Evolutionary conservation across 345 rosid species (phyloP).

Genomic region (Microcos paniculata): DNA sequence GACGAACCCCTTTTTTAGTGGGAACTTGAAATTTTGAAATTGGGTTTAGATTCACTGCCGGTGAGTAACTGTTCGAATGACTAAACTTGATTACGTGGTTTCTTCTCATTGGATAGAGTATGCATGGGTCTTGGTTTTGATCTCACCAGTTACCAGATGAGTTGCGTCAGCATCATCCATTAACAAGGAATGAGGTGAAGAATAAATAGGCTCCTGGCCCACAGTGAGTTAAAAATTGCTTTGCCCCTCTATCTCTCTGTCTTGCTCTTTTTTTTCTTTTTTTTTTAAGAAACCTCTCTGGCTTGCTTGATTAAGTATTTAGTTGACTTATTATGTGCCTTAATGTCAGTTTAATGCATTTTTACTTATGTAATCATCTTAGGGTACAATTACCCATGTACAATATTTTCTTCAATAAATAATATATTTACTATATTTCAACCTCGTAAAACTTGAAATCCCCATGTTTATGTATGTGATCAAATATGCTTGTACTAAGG

Average conservation of each 20-base stretch:
- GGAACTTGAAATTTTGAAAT: constrained; percentile 28
- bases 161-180: background rate
- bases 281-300: no score
- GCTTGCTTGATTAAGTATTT: no score
- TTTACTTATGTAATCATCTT: background rate
- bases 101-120: background rate
- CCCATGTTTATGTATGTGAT: background rate
- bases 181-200: no score
- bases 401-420: no score
- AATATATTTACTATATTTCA: no score
- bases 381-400: background rate
- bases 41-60: constrained; percentile 8
- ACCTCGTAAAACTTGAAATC: background rate
- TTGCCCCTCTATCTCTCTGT: no score
- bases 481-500: background rate
- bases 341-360: no score
- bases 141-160: background rate
- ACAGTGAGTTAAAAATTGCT: background rate
- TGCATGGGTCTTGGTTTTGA: background rate
- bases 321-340: no score
- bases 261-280: no score
- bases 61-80: background rate
- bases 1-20: constrained; percentile 27
- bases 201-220: background rate
- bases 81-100: background rate